Conservation (phyloP, 805 yeast genomes). For the Starmerella potacharoeniae region DNA sequence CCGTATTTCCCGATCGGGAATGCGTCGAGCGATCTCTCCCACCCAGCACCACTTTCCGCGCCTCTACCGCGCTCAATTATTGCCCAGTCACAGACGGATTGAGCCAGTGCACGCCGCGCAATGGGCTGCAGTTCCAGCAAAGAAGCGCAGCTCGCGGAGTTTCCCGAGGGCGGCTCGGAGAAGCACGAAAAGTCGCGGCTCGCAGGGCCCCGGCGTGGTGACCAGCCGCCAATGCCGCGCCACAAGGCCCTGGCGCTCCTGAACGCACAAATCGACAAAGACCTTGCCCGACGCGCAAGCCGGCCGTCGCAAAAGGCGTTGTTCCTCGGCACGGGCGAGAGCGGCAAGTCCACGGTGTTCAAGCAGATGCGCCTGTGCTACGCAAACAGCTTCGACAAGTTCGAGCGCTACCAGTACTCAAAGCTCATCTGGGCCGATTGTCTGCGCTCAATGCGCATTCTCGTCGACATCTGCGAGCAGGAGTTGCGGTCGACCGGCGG, state of each 20-base stretch:
- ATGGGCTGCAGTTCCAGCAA: background rate
- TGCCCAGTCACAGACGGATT: too few relatives aligned
- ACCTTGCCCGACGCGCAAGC: conserved; percentile 17
- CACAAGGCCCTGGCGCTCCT: conserved; percentile 26
- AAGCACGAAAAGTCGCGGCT: background rate
- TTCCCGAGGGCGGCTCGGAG: background rate
- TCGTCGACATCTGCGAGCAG: conserved; percentile 38
- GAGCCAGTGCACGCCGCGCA: too few relatives aligned
- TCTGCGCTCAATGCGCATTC: conserved; percentile 66
- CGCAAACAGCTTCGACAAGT: conserved; percentile 69
- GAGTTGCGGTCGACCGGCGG: conserved; percentile 5
- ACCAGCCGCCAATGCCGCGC: background rate
- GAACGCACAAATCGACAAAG: conserved; percentile 38
- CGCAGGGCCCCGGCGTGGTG: background rate
- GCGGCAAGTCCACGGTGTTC: conserved; percentile 70
- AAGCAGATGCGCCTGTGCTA: conserved; percentile 78
- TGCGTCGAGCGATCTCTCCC: background rate
- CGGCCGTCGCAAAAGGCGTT: conserved; percentile 33
- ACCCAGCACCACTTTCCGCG: too few relatives aligned
- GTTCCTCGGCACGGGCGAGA: conserved; percentile 73
- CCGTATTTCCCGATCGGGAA: background rate
- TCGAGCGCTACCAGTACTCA: conserved; percentile 67
- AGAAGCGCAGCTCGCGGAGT: background rate
- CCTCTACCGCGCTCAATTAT: background rate
- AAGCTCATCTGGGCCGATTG: conserved; percentile 92